Base-by-base conservation (phyloP, 768 basidiomycete genomes). In the Suillus americanus region DNA sequence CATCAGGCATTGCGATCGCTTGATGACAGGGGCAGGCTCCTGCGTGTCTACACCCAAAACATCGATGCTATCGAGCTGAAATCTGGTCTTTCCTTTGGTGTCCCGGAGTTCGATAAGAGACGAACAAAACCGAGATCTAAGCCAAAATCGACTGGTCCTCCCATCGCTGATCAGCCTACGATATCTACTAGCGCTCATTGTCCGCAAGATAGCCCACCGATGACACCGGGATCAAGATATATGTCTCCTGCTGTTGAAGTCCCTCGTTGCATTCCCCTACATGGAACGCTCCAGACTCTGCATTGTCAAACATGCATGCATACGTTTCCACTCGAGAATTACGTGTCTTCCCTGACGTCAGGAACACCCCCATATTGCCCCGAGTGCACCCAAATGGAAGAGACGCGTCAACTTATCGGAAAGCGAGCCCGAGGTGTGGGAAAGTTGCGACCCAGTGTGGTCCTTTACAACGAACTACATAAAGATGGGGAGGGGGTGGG, bases 41-140 rank as follows among this genome's bases (percentile, higher is more conserved):
- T 95, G 43, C 84, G 95, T 30, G 92, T 94, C 2, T 97, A 96
- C 76, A 95, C 95, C 0, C 95, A 97, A 80, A 96, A 97, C 77
- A 96, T 96, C 65, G 95, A 97, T 73, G 89, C 88, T 30, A 87
- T 97, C 48, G 95, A 97, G 73, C 81, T 81, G 65, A 94, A 94
- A 74, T 89, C 86, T n/a, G 95, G 95, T 4, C 83, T 97, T 12
- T 87, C 89, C 1, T 92, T 92, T 66, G 94, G 94, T n/a, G 82
- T 95, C 13, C 93, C 94, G 30, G 84, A 85, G 63, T 87, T 85
- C 66, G 83, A 86, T 65, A 82, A 78, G 65, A 86, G 81, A 69
- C 83, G 86, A n/a, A 79, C 69, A 55, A 88, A 84, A 72, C 75
- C 81, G 30, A 82, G 85, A 60, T 77, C 82, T 20, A 87, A 83